Conservation (phyloP, 2,329 filamentous ascomycete species). For the Blumeriella jaapii region DNA sequence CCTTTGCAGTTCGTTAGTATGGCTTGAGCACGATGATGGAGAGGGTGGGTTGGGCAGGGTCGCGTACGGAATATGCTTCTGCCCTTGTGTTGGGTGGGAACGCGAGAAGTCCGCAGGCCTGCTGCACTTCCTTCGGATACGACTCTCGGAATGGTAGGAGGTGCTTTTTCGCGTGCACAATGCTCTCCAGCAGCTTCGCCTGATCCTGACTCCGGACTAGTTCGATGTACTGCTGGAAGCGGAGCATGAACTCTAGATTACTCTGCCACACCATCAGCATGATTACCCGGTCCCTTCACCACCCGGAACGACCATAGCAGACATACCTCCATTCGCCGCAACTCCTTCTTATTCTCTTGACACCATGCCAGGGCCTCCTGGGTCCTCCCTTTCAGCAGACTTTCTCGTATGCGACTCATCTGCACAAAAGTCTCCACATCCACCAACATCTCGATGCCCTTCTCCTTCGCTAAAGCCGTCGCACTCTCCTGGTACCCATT, state of each 20-base stretch:
- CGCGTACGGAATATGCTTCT: constrained; percentile 39
- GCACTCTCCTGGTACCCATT: constrained; percentile 75
- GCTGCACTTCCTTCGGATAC: constrained; percentile 56
- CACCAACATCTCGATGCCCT: constrained; percentile 67
- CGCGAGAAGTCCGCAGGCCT: constrained; percentile 71
- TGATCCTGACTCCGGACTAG: constrained; percentile 59
- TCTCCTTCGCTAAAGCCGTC: constrained; percentile 59
- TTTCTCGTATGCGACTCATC: constrained; percentile 67
- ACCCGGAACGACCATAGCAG: no score
- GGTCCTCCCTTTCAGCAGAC: constrained; percentile 58
- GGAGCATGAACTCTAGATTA: constrained; percentile 83
- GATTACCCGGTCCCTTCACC: no score
- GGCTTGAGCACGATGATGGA: constrained; percentile 1
- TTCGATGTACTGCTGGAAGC: constrained; percentile 92
- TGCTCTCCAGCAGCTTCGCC: constrained; percentile 61
- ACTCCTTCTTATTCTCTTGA: constrained; percentile 79
- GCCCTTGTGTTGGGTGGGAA: constrained; percentile 50
- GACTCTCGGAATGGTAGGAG: constrained; percentile 58
- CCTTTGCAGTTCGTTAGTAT: constrained; percentile 31
- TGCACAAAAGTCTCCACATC: constrained; percentile 81
- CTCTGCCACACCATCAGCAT: constrained; percentile 36
- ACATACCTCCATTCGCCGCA: constrained; percentile 74
- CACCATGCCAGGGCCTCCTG: constrained; percentile 82
- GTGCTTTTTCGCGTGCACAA: constrained; percentile 71
- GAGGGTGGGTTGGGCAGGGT: background rate